Percentiles rank a stretch among this genome's conserved stretches.
These are phyloP conservation scores for Penicillium sclerotiorum DNA, from an alignment of 2,329 filamentous ascomycete species.

Conservation along the genomic window DNA sequence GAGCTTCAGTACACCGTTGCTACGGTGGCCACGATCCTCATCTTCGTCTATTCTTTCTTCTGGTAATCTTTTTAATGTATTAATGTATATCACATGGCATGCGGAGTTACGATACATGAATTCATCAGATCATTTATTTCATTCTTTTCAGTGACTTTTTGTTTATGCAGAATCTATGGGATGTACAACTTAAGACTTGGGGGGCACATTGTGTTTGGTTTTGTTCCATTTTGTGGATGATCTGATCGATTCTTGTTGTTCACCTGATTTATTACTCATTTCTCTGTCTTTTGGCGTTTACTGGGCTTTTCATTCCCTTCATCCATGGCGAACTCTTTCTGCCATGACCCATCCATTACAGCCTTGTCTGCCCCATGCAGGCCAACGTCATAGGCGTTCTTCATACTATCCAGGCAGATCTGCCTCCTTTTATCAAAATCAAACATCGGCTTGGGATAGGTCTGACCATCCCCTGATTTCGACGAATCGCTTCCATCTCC, in stretches of 20 bases:
- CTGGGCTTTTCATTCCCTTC: conserved; percentile 8
- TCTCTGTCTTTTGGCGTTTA: conserved; percentile 16
- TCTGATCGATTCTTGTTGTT: background rate
- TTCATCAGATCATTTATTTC: conserved; percentile 3
- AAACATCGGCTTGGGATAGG: conserved; percentile 76
- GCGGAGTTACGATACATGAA: conserved; percentile 9
- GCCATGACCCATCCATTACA: conserved; percentile 56
- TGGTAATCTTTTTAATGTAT: conserved; percentile 17
- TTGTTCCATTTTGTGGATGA: conserved; percentile 1
- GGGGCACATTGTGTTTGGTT: background rate
- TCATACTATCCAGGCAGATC: conserved; percentile 68
- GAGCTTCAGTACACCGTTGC: conserved; percentile 58
- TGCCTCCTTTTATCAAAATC: conserved; percentile 67
- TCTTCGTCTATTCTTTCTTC: conserved; percentile 51
- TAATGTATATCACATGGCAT: conserved; percentile 17
- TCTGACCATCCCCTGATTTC: conserved; percentile 46
- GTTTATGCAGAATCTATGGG: background rate
- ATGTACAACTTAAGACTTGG: background rate
- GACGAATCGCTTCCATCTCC: conserved; percentile 55
- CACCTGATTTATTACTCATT: background rate
- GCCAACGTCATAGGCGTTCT: conserved; percentile 67
- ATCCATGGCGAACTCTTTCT: conserved; percentile 9
- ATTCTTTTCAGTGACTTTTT: background rate
- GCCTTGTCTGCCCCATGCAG: conserved; percentile 65
- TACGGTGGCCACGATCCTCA: conserved; percentile 53